Conservation (phyloP, 169 alveolate species). For the Besnoitia besnoiti region DNA sequence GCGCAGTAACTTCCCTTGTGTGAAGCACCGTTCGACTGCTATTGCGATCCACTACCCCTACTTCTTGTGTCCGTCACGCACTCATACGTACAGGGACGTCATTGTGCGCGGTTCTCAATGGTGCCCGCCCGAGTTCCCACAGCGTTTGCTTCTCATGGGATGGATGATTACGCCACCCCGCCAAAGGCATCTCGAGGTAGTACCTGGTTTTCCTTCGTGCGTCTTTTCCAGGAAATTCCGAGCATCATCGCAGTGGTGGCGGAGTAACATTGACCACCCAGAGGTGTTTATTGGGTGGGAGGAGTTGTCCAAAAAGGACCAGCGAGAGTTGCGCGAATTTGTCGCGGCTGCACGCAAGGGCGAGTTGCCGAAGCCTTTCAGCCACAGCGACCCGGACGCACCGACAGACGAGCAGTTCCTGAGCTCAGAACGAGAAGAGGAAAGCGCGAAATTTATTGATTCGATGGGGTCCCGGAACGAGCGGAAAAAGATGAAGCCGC, state of each 20-base stretch:
- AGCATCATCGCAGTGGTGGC: constrained; percentile 14
- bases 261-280: neutral
- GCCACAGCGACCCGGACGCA: constrained; percentile 4
- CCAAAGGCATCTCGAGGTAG: neutral
- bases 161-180: too few relatives aligned
- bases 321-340: neutral
- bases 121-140: too few relatives aligned
- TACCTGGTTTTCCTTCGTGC: neutral
- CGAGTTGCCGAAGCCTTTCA: constrained; percentile 11
- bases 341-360: neutral
- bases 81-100: too few relatives aligned
- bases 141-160: too few relatives aligned
- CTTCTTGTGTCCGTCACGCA: too few relatives aligned
- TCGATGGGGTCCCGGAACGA: neutral
- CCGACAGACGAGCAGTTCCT: neutral
- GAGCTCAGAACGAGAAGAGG: neutral
- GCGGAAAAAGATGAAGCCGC: neutral
- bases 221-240: neutral
- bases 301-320: neutral
- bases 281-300: neutral
- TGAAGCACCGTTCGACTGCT: too few relatives aligned
- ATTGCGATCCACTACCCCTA: too few relatives aligned
- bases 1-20: too few relatives aligned
- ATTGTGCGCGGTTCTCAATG: too few relatives aligned
- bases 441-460: neutral